phyloP scores from a whole-genome alignment of 1,284 basidiomycete species.

The Marasmius sp. region DNA sequence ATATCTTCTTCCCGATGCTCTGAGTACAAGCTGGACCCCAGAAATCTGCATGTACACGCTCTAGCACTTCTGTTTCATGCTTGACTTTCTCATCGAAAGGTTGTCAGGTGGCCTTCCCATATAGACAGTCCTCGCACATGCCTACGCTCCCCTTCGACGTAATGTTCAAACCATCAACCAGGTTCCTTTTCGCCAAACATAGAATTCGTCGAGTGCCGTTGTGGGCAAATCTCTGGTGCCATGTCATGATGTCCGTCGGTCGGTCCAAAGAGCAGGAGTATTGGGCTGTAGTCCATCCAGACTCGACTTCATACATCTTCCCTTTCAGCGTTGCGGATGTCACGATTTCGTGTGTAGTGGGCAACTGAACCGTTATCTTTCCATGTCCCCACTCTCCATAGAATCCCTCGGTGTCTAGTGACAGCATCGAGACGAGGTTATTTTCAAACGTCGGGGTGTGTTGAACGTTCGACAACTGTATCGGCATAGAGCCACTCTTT shows the following conservation, averaged over 20 bases:
- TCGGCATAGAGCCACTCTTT: neutral
- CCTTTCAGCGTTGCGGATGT: neutral
- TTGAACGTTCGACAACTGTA: neutral
- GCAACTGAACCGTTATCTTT: neutral
- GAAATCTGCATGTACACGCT: constrained; percentile 15
- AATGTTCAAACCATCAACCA: constrained; percentile 3
- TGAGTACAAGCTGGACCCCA: constrained; percentile 11
- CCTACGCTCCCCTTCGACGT: neutral
- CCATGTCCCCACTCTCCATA: too few species aligned
- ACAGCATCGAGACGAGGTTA: too few species aligned
- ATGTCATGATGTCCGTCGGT: constrained; percentile 1
- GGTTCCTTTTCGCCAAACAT: neutral
- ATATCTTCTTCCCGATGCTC: constrained; percentile 12
- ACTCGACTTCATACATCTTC: neutral
- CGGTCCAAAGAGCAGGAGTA: neutral
- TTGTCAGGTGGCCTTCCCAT: constrained; percentile 17
- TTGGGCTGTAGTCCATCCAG: neutral
- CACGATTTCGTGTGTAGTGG: neutral
- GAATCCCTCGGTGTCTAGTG: neutral
- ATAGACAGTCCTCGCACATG: too few species aligned
- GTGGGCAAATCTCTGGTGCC: too few species aligned
- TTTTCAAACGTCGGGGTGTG: neutral
- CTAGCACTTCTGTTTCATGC: constrained; percentile 13
- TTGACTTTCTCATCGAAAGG: constrained; percentile 16
- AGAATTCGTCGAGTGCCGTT: neutral